Evolutionary conservation across 495 filamentous ascomycete species (phyloP).

Genomic region (Penicillium dipodomyicola): DNA sequence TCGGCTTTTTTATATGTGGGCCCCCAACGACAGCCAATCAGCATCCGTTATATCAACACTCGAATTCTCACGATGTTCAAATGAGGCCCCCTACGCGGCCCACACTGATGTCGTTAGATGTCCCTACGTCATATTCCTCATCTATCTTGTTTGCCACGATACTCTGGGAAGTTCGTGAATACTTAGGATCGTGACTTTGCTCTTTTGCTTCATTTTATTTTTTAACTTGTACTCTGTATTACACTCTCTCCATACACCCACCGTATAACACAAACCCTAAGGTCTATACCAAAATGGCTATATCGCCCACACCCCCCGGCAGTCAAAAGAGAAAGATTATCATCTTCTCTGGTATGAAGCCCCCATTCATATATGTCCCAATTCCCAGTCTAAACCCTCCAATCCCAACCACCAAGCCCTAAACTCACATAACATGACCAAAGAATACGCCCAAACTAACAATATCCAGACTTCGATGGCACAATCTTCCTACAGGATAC

Average conservation of each 20-base stretch:
- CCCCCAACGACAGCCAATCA: slow-evolving; percentile 4
- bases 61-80: slow-evolving; percentile 6
- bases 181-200: slow-evolving; percentile 2
- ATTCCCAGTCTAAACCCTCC: neutral
- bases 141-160: slow-evolving; percentile 10
- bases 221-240: neutral
- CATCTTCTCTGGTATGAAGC: slow-evolving; percentile 32
- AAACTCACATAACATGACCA: neutral
- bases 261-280: neutral
- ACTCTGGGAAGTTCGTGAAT: neutral
- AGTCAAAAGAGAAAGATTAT: slow-evolving; percentile 31
- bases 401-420: neutral
- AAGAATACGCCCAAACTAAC: slow-evolving; percentile 3
- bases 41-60: neutral
- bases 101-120: slow-evolving; percentile 11
- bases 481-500: slow-evolving; percentile 81
- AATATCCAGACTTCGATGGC: slow-evolving; percentile 63
- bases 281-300: slow-evolving; percentile 20
- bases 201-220: neutral
- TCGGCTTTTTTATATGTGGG: neutral
- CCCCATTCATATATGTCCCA: neutral
- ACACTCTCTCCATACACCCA: neutral
- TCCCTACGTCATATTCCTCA: slow-evolving; percentile 5
- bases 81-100: neutral
- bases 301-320: slow-evolving; percentile 13